These are phyloP conservation scores for Beta macrorhiza DNA, from an alignment of 179 eudicot genomes.

Conservation along the genomic window DNA sequence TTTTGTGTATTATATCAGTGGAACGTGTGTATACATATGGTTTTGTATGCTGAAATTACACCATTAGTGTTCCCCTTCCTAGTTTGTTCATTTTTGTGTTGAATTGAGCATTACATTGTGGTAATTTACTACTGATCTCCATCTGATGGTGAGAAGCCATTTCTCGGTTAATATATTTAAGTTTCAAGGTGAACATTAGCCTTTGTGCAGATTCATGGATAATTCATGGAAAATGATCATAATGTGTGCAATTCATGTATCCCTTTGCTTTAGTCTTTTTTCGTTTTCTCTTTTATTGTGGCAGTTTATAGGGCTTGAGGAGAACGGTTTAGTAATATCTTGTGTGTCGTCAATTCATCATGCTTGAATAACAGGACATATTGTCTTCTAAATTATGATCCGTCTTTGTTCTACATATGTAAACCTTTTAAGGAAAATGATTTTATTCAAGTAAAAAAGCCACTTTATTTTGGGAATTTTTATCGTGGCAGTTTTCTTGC, in stretches of 20 bases:
- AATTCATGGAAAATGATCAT: neutral
- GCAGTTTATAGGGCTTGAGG: neutral
- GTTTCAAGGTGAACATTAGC: neutral
- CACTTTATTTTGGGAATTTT: neutral
- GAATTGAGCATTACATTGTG: too few species aligned
- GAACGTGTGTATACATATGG: neutral
- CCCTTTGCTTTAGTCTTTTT: neutral
- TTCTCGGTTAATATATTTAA: too few species aligned
- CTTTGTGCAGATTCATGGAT: neutral
- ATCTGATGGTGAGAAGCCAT: too few species aligned
- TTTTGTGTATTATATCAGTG: neutral
- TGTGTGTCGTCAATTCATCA: neutral
- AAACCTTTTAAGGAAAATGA: neutral
- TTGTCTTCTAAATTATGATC: neutral
- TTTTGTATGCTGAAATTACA: neutral
- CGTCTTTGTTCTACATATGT: neutral
- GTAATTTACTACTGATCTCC: too few species aligned
- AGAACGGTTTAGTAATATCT: neutral
- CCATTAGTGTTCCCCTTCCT: too few species aligned
- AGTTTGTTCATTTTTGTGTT: too few species aligned
- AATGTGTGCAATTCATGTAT: neutral
- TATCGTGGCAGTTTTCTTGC: neutral
- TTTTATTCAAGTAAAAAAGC: neutral
- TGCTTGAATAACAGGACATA: neutral
- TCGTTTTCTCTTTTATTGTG: neutral